These are phyloP conservation scores for Fusarium pininemorale DNA, from an alignment of 2,329 filamentous ascomycete species.

Conservation along the genomic window DNA sequence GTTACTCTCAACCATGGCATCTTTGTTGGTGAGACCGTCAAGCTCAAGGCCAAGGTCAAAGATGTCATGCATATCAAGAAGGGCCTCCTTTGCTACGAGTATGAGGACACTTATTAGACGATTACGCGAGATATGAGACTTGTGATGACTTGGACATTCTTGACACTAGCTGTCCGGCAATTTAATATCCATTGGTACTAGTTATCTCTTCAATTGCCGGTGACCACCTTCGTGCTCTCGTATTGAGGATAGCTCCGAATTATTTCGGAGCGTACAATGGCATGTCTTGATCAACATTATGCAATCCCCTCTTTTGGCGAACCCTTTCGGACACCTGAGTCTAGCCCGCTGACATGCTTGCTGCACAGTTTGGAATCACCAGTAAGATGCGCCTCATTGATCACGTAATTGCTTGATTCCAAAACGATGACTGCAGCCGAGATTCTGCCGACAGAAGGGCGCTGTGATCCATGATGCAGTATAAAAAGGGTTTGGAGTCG, in stretches of 20 bases:
- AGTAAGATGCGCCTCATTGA: neutral
- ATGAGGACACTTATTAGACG: slow-evolving; percentile 10
- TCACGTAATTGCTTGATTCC: neutral
- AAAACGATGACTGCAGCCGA: neutral
- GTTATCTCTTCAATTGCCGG: neutral
- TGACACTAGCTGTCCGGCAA: neutral
- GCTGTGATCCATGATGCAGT: neutral
- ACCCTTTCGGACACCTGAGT: neutral
- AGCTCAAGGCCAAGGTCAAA: slow-evolving; percentile 10
- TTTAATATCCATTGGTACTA: neutral
- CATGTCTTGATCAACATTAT: neutral
- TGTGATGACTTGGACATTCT: neutral
- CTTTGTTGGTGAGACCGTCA: slow-evolving; percentile 1
- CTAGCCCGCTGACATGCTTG: neutral
- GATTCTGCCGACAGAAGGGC: slow-evolving; percentile 7
- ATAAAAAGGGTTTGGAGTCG: neutral
- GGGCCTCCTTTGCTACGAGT: slow-evolving; percentile 11
- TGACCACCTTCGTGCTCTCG: neutral
- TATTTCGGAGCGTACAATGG: neutral
- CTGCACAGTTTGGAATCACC: neutral
- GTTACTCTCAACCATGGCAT: slow-evolving; percentile 5
- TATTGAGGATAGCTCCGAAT: neutral
- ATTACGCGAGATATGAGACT: rapidly evolving
- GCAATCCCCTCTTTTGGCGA: neutral
- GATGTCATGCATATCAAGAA: slow-evolving; percentile 26